phyloP scores from a whole-genome alignment of 2,329 filamentous ascomycete species.

The Thielaviopsis musarum region DNA sequence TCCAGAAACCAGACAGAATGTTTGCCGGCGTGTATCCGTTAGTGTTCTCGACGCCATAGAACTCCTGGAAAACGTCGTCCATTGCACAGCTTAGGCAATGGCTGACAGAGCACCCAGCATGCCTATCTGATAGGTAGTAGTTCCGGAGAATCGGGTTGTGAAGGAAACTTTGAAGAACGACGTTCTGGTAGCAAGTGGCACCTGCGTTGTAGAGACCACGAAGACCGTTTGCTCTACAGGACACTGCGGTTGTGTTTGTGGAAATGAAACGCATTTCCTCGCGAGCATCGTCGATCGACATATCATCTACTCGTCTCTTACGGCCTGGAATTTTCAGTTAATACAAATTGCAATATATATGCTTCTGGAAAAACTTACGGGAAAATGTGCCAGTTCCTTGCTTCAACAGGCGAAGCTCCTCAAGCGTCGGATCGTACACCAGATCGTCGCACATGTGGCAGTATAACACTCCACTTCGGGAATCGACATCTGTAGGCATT shows the following conservation, averaged over 20 bases:
- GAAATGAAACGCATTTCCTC: conserved; percentile 65
- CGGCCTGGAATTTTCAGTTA: conserved; percentile 28
- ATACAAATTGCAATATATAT: conserved; percentile 6
- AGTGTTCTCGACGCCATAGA: conserved; percentile 56
- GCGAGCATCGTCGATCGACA: conserved; percentile 44
- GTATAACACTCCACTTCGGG: conserved; percentile 55
- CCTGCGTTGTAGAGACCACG: conserved; percentile 93
- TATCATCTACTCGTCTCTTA: conserved; percentile 61
- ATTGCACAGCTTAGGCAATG: conserved; percentile 54
- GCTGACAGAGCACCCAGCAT: conserved; percentile 50
- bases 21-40: conserved; percentile 84
- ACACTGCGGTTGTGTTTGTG: conserved; percentile 59
- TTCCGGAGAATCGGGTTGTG: conserved; percentile 86
- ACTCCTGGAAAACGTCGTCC: conserved; percentile 59
- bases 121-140: conserved; percentile 83
- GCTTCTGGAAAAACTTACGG: conserved; percentile 26
- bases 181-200: conserved; percentile 97
- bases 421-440: conserved; percentile 66
- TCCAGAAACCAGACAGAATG: conserved; percentile 80
- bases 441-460: conserved; percentile 72
- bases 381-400: conserved; percentile 49
- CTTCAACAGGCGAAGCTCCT: conserved; percentile 56
- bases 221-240: conserved; percentile 74
- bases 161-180: conserved; percentile 81
- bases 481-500: conserved; percentile 51